Evolutionary conservation across 2,329 filamentous ascomycete genomes (phyloP).

Genomic region (Aspergillus phoenicis): DNA sequence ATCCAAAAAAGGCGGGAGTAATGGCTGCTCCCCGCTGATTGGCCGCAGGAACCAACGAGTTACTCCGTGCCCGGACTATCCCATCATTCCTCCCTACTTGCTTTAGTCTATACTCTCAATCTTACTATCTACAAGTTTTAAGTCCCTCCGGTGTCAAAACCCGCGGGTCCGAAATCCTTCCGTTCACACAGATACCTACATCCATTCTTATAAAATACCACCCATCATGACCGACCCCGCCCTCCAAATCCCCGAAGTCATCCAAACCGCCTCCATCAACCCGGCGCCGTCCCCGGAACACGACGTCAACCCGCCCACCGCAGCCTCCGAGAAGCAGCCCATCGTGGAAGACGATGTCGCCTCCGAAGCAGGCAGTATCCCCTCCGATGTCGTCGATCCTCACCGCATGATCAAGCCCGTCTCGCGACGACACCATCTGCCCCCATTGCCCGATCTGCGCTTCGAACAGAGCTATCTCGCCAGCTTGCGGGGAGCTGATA

Average conservation of each 20-base stretch:
- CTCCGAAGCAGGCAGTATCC: constrained; percentile 47
- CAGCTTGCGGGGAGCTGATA: constrained; percentile 78
- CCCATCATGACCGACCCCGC: constrained; percentile 60
- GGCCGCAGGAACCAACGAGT: constrained; percentile 1
- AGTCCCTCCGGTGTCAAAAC: too few species aligned
- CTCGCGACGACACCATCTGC: constrained; percentile 57
- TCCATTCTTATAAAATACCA: neutral
- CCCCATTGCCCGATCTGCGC: constrained; percentile 76
- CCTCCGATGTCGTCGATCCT: constrained; percentile 51
- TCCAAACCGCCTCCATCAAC: constrained; percentile 81
- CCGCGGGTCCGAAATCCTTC: neutral
- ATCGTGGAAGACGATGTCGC: constrained; percentile 55
- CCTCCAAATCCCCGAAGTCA: constrained; percentile 71
- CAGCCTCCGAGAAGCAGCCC: constrained; percentile 67
- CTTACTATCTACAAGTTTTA: too few species aligned
- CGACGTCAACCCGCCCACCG: constrained; percentile 79
- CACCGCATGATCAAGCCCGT: constrained; percentile 39
- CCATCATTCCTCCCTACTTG: neutral
- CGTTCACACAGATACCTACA: too few species aligned
- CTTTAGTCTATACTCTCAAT: neutral
- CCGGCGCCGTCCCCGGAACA: constrained; percentile 68
- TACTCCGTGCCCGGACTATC: constrained; percentile 4
- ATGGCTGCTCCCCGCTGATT: constrained; percentile 20
- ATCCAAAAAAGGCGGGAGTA: neutral
- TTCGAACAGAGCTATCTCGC: constrained; percentile 98